Base-by-base conservation (phyloP, 2,329 filamentous ascomycete species). In the Anthostomella pinea region DNA sequence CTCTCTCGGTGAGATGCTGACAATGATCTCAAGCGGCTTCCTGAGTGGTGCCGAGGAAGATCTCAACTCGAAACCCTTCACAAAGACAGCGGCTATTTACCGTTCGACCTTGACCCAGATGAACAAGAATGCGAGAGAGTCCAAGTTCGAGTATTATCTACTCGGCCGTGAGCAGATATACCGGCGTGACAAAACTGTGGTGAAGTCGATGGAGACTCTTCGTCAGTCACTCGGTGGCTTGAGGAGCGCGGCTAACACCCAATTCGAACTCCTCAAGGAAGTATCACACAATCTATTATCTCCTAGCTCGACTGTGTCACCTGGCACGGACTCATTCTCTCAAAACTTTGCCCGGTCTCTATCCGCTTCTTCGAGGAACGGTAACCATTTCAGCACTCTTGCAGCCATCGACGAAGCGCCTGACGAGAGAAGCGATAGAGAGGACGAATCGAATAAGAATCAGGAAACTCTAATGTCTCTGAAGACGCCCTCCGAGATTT, bases 191-290 rank as follows among this genome's bases (percentile, higher is more conserved):
- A 83, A 83, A 47, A 81, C 77, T 16, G 74, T 97, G 4, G 85
- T 91, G 28, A 84, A 87, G 54, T 91, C 87, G 48, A 78, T 97
- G 53, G 87, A 95, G 59, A 81, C 79, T 30, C 73, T 97, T 18
- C 83, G 87, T 4, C 90, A 96, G 59, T 89, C 88, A 48, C 83
- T 96, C 47, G 90, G 91, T 59, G 93, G 91, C 6, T 68, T 98
- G 54, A 78, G 89, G 48, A 95, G 89, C 68, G 89, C 93, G 21
- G 87, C 93, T 17, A 78, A 85, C 40, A 90, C 89, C 15, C 91
- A 98, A 55, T 95, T 97, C 56, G 78, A 84, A 11, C 73, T 97
- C 20, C 70, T 95, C 21, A 81, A 82, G 43, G 85, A 93, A 57
- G 69, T 65, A 3, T 61, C 64, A 8, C 49, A 48, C 6, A 59